Conservation (phyloP, 352 stramenopile species). For the Globisporangium spinosum region DNA sequence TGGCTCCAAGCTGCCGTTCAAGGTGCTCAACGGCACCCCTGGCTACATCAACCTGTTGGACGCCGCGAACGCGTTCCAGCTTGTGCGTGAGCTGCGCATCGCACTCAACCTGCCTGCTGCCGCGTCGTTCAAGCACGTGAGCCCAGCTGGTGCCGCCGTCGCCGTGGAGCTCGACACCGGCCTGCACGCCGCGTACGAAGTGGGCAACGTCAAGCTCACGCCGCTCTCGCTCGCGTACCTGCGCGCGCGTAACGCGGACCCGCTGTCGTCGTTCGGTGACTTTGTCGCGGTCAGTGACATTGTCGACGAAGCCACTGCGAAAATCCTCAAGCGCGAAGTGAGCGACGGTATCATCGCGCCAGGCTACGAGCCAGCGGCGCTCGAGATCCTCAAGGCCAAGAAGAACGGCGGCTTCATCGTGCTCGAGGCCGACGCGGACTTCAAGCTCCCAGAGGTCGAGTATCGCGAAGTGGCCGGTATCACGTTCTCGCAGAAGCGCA, state of each 20-base stretch:
- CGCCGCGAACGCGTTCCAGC: constrained; percentile 98
- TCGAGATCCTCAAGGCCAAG: constrained; percentile 98
- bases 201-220: constrained; percentile 90
- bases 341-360: constrained; percentile 99
- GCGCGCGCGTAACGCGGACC: constrained; percentile 97
- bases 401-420: constrained; percentile 99
- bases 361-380: constrained; percentile 95
- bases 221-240: constrained; percentile 97
- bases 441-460: constrained; percentile 92
- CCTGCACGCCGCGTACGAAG: constrained; percentile 95
- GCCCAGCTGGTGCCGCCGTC: constrained; percentile 94
- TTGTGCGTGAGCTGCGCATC: constrained; percentile 95
- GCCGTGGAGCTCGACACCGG: constrained; percentile 94
- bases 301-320: constrained; percentile 97
- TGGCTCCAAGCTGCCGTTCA: constrained; percentile 80
- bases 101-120: constrained; percentile 93
- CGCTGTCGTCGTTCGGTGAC: constrained; percentile 99
- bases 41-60: constrained; percentile 99
- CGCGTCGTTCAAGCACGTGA: constrained; percentile 99
- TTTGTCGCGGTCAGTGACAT: constrained; percentile 98
- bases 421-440: constrained; percentile 92
- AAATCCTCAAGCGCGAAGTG: constrained; percentile 98
- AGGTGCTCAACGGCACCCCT: constrained; percentile 89
- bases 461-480: constrained; percentile 98
- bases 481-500: constrained; percentile 98